Evolutionary conservation across 257 asterid genomes (phyloP).

Genomic region (Oldenlandia corymbosa): DNA sequence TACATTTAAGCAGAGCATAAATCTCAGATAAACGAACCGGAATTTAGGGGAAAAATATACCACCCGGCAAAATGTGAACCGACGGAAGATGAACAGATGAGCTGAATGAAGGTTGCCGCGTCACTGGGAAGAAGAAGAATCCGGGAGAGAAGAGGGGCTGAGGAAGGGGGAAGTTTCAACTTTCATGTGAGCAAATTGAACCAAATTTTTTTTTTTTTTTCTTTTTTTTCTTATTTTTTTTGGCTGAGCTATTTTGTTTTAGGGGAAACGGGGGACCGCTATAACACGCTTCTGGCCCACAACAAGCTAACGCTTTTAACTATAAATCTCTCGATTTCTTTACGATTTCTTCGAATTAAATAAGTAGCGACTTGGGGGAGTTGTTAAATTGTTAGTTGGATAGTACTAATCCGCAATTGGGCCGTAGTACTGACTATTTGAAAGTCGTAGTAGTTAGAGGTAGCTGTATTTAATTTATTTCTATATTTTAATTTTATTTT

Average conservation of each 20-base stretch:
- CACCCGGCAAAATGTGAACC: neutral
- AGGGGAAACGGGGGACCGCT: neutral
- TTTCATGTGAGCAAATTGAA: slow-evolving; percentile 1
- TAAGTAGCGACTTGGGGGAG: neutral
- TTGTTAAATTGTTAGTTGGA: neutral
- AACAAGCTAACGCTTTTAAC: neutral
- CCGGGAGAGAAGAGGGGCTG: neutral
- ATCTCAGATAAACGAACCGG: neutral
- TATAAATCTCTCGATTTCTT: neutral
- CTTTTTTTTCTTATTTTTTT: too few species aligned
- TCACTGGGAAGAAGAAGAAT: neutral
- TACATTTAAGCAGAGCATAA: neutral
- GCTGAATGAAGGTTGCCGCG: neutral
- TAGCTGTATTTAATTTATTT: neutral
- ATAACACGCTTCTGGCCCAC: neutral
- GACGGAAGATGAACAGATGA: too few species aligned
- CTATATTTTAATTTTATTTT: too few species aligned
- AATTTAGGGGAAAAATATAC: neutral
- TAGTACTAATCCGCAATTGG: neutral
- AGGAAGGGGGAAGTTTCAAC: neutral
- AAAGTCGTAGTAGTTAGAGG: too few species aligned
- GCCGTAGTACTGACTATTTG: too few species aligned
- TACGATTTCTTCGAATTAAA: neutral
- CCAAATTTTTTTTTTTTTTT: too few species aligned
- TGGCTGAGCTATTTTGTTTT: slow-evolving; percentile 4